Percentiles rank a stretch among this genome's conserved stretches.
Evolutionary conservation across 306 rosid genomes (phyloP).

Genomic region (Senna tora): DNA sequence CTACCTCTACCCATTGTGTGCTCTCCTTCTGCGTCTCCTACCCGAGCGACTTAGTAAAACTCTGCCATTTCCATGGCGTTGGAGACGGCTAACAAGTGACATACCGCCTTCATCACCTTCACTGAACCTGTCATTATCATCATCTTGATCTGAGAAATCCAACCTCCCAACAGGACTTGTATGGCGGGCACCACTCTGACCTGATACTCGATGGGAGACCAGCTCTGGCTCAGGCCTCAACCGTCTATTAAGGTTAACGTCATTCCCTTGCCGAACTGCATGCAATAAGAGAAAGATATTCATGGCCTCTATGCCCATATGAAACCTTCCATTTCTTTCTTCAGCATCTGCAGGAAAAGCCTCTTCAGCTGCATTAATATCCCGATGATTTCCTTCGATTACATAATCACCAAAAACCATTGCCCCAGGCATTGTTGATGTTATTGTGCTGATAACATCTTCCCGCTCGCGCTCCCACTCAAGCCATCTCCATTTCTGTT

Average conservation of each 20-base stretch:
- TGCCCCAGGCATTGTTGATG: conserved; percentile 91
- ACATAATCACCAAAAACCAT: conserved; percentile 93
- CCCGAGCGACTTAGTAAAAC: conserved; percentile 73
- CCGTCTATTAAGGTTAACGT: conserved; percentile 53
- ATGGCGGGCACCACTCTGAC: conserved; percentile 37
- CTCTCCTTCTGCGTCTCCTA: conserved; percentile 84
- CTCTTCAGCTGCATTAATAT: conserved; percentile 65
- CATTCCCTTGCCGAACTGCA: conserved; percentile 80
- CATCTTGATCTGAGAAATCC: conserved; percentile 62
- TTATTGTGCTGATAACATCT: conserved; percentile 94
- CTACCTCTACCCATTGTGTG: conserved; percentile 42
- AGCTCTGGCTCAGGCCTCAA: conserved; percentile 62
- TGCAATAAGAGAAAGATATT: conserved; percentile 85
- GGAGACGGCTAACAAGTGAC: conserved; percentile 80
- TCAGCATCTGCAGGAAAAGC: conserved; percentile 53
- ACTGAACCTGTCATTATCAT: conserved; percentile 39
- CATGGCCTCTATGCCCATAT: conserved; percentile 77
- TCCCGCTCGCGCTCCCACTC: conserved; percentile 92
- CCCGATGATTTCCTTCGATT: conserved; percentile 72
- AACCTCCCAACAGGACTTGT: conserved; percentile 33
- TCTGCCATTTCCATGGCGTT: conserved; percentile 67
- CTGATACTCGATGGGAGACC: conserved; percentile 47
- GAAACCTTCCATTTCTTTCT: conserved; percentile 68
- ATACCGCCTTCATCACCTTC: conserved; percentile 53
- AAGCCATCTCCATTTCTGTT: conserved; percentile 96